A percentile compares a stretch with the other conserved stretches of the same genome.
Evolutionary conservation across 768 basidiomycete genomes (phyloP).

Genomic region (Kockovaella imperatae): DNA sequence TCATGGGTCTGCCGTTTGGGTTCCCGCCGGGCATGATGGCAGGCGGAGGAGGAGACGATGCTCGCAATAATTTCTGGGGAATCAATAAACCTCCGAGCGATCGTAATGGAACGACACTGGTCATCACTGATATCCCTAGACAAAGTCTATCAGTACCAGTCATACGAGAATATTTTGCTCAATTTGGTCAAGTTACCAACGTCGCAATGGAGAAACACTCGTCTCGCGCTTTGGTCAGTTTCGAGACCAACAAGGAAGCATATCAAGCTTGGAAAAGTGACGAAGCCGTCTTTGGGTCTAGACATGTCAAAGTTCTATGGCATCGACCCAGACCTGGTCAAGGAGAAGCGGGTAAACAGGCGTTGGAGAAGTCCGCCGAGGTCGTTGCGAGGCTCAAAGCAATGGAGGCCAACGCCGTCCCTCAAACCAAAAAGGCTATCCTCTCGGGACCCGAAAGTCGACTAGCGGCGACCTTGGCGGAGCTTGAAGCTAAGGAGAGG

Average conservation of each 20-base stretch:
- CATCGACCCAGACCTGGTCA: constrained; percentile 88
- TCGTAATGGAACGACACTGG: constrained; percentile 49
- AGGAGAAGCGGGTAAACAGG: constrained; percentile 65
- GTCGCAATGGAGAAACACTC: constrained; percentile 71
- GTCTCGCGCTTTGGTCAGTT: constrained; percentile 79
- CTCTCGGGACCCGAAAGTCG: constrained; percentile 43
- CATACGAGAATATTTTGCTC: constrained; percentile 82
- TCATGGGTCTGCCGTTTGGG: constrained; percentile 23
- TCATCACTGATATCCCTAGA: constrained; percentile 88
- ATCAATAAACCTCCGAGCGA: constrained; percentile 35
- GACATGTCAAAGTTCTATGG: constrained; percentile 95
- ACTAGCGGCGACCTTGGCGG: constrained; percentile 34
- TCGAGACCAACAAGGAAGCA: constrained; percentile 72
- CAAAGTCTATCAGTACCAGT: constrained; percentile 68
- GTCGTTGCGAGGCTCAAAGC: constrained; percentile 58
- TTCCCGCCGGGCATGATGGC: too few relatives aligned
- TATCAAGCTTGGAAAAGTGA: constrained; percentile 84
- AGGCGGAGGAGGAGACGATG: constrained; percentile 51
- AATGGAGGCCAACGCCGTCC: constrained; percentile 25
- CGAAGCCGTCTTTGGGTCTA: constrained; percentile 87
- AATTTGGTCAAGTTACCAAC: constrained; percentile 85
- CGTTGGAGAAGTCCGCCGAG: constrained; percentile 73
- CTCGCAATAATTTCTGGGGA: constrained; percentile 44
- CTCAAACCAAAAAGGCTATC: constrained; percentile 38
- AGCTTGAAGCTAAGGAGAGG: constrained; percentile 25